phyloP scores from a whole-genome alignment of 768 basidiomycete genomes.

The Lactarius sanguifluus region DNA sequence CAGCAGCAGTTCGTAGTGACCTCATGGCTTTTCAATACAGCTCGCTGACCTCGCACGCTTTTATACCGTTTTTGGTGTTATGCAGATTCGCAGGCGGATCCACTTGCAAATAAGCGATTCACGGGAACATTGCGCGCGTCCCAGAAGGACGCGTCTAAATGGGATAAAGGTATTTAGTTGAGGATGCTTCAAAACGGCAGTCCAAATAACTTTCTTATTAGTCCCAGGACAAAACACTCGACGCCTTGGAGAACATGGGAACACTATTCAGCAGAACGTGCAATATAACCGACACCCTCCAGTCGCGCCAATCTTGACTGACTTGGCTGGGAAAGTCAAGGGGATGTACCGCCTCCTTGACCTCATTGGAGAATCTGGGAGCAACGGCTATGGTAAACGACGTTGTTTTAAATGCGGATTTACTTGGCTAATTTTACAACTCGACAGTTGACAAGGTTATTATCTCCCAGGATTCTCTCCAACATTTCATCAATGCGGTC shows the following conservation, averaged over 20 bases:
- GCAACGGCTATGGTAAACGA: conserved; percentile 49
- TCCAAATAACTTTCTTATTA: background rate
- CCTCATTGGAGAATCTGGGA: conserved; percentile 50
- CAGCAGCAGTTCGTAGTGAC: background rate
- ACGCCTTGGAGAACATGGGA: background rate
- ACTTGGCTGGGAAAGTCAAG: conserved; percentile 33
- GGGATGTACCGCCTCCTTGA: conserved; percentile 57
- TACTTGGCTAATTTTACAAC: background rate
- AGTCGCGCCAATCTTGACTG: background rate
- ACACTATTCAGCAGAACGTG: background rate
- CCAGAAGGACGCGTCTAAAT: background rate
- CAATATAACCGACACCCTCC: background rate
- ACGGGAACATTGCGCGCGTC: background rate
- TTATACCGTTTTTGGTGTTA: background rate
- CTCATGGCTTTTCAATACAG: background rate
- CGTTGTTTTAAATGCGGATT: background rate
- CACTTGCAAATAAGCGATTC: background rate
- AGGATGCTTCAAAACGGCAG: no score
- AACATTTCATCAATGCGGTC: conserved; percentile 48
- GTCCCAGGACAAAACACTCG: background rate
- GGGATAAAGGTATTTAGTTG: conserved; percentile 3
- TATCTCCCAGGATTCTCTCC: conserved; percentile 52
- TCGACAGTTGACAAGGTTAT: conserved; percentile 58
- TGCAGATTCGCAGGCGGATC: background rate
- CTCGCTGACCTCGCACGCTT: background rate